Percentiles rank a stretch among this genome's conserved stretches.
These are phyloP conservation scores for Fusarium sp. DNA, from an alignment of 2,329 filamentous ascomycete species.

Conservation along the genomic window DNA sequence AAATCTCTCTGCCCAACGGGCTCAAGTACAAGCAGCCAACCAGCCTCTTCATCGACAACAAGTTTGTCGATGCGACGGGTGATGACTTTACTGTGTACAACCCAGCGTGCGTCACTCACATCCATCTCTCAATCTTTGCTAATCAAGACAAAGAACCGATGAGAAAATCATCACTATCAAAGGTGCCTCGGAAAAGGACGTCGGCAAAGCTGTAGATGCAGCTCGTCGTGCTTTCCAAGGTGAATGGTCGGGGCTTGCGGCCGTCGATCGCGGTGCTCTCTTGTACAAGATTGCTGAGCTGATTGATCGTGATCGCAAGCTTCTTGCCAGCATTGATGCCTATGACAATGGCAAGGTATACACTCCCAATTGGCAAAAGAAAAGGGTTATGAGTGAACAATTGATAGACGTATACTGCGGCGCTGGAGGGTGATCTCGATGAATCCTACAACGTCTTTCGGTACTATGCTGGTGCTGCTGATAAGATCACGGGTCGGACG, in stretches of 20 bases:
- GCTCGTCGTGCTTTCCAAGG: slow-evolving; percentile 22
- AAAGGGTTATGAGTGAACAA: neutral
- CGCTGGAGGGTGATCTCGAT: slow-evolving; percentile 69
- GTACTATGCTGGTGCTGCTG: slow-evolving; percentile 78
- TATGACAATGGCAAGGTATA: slow-evolving; percentile 41
- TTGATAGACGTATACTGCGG: slow-evolving; percentile 41
- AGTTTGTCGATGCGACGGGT: slow-evolving; percentile 25
- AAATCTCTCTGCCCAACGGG: slow-evolving; percentile 33
- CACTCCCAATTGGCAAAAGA: neutral
- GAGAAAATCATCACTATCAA: slow-evolving; percentile 10
- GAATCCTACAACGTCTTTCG: slow-evolving; percentile 57
- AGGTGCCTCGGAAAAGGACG: slow-evolving; percentile 19
- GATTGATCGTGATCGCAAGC: slow-evolving; percentile 18
- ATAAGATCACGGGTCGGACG: slow-evolving; percentile 76
- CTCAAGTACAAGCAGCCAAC: slow-evolving; percentile 51
- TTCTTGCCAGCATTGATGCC: slow-evolving; percentile 25
- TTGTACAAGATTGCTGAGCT: slow-evolving; percentile 24
- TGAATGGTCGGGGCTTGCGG: slow-evolving; percentile 17
- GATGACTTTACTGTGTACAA: slow-evolving; percentile 16
- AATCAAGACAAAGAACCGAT: neutral
- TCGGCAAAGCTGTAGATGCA: slow-evolving; percentile 14
- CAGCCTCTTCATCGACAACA: slow-evolving; percentile 38
- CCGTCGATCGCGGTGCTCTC: slow-evolving; percentile 8
- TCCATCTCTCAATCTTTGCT: neutral
- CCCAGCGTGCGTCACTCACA: slow-evolving; percentile 6